Conservation (phyloP, 768 basidiomycete genomes). For the Kwoniella shandongensis region DNA sequence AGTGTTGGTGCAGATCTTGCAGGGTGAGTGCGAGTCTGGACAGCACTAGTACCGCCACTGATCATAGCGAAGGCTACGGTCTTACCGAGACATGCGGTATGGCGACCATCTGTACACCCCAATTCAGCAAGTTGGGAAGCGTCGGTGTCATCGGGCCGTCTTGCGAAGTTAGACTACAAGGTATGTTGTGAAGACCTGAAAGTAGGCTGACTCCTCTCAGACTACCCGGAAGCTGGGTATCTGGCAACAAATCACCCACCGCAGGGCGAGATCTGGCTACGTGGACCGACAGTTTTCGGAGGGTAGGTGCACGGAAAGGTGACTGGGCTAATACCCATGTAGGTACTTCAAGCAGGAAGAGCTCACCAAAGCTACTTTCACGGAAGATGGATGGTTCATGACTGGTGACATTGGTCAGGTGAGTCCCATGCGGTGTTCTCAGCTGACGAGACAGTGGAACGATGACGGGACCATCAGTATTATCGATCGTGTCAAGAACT, state of each 20-base stretch:
- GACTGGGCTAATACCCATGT: background rate
- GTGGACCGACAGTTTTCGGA: conserved; percentile 49
- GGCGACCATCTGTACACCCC: conserved; percentile 39
- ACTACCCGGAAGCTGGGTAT: conserved; percentile 51
- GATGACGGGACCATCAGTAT: conserved; percentile 46
- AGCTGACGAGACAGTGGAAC: conserved; percentile 30
- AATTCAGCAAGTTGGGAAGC: conserved; percentile 33
- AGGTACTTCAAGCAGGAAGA: conserved; percentile 49
- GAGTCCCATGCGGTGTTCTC: background rate
- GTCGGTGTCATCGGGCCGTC: conserved; percentile 50
- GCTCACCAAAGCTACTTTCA: conserved; percentile 44
- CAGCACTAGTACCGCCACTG: background rate
- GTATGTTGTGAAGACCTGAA: conserved; percentile 17
- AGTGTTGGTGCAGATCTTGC: conserved; percentile 44
- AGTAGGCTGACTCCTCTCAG: conserved; percentile 12
- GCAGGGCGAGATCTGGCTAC: conserved; percentile 49
- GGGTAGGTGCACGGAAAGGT: conserved; percentile 27
- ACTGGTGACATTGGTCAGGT: conserved; percentile 51
- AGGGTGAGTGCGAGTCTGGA: conserved; percentile 50
- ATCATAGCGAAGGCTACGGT: conserved; percentile 28
- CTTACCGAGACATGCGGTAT: conserved; percentile 52
- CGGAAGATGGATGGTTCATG: conserved; percentile 52
- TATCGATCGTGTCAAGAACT: conserved; percentile 52
- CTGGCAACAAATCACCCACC: conserved; percentile 42
- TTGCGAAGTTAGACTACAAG: conserved; percentile 47